These are phyloP conservation scores for Dissophora ornata DNA, from an alignment of 192 early-diverging fungal species.

Conservation along the genomic window DNA sequence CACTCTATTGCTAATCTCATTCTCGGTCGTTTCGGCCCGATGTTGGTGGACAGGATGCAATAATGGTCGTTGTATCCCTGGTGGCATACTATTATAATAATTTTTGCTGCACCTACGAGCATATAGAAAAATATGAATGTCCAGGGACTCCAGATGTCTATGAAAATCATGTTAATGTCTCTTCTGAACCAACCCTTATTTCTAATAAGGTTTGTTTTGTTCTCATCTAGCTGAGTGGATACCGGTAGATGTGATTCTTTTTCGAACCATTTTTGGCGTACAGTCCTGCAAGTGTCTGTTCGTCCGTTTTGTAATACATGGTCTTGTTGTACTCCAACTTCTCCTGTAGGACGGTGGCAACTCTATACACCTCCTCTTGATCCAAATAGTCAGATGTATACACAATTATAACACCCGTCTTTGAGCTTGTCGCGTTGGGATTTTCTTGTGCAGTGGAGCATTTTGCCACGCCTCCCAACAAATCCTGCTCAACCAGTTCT, in stretches of 20 bases:
- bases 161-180: too few relatives aligned
- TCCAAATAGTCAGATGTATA: conserved; percentile 30
- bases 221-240: conserved; percentile 17
- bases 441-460: conserved; percentile 36
- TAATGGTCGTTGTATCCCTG: too few relatives aligned
- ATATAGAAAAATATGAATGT: too few relatives aligned
- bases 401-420: conserved; percentile 39
- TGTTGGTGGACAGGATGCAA: too few relatives aligned
- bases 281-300: conserved; percentile 23
- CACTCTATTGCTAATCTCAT: too few relatives aligned
- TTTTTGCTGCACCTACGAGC: too few relatives aligned
- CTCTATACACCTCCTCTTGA: conserved; percentile 26
- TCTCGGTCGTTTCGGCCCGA: too few relatives aligned
- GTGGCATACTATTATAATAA: too few relatives aligned
- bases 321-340: conserved; percentile 13
- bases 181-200: too few relatives aligned
- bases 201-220: too few relatives aligned
- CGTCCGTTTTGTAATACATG: conserved; percentile 47
- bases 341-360: conserved; percentile 19
- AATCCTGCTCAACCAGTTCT: conserved; percentile 11
- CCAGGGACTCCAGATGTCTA: too few relatives aligned
- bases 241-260: conserved; percentile 23
- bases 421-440: conserved; percentile 31
- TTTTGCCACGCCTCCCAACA: conserved; percentile 25
- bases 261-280: conserved; percentile 27